Base-by-base conservation (phyloP, 2,329 filamentous ascomycete species). In the Fusarium protoensiforme region DNA sequence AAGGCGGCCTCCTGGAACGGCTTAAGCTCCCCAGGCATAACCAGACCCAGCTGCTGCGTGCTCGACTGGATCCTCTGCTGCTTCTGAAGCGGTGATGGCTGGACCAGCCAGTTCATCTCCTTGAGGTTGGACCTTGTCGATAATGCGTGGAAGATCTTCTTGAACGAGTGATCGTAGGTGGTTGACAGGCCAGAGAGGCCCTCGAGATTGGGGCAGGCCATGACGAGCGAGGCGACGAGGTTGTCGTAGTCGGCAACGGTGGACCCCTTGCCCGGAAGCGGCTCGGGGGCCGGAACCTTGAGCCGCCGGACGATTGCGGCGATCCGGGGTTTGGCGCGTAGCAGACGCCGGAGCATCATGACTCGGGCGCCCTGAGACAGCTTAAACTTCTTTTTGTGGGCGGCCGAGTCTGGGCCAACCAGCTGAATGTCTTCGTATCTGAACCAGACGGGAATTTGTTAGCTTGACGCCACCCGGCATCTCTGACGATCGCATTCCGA, bases 141-240 rank as follows among this genome's bases (percentile, higher is more conserved):
- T 20, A 92, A 78, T 0, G 90, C 90, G 68, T 92, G 87, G 65
- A 89, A 87, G 11, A 91, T 82, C 54, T 87, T 86, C 77, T 84
- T 87, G 74, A 88, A 91, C 2, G 85, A 84, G 79, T 91, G 88
- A 63, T 87, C 83, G 76, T 91, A 91, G 5, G 81, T 79, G 3
- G 86, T 84, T 63, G 88, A 84, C 41, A 88, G 87, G 1, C 90
- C 90, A 13, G 85, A 81, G 8, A 92, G 81, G 58, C 85, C 84
- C 80, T 92, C 90, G 13, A 92, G 82, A 71, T 92, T 92, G 3
- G 90, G 90, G 65, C 90, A 92, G 0, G 89, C 87, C 89, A 91
- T 91, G 65, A 92, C 84, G 27, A 92, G 80, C 7, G 90, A 87
- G 0, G 90, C 89, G 2, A 91, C 84, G 4, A 89, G 79, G 72